These are phyloP conservation scores for Hanseniaspora taiwanica DNA, from an alignment of 805 yeast species.

Conservation along the genomic window DNA sequence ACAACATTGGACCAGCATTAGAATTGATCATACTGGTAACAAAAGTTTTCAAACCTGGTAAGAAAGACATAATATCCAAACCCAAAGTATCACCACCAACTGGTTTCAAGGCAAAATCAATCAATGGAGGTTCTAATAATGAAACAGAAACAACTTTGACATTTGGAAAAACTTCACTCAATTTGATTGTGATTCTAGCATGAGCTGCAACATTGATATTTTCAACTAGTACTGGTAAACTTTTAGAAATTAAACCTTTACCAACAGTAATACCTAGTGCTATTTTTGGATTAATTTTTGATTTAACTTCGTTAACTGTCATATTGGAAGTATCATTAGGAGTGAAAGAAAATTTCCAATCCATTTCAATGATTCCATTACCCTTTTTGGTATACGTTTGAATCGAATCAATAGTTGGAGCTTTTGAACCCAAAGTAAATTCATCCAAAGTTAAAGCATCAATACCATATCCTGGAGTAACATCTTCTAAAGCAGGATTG, in stretches of 20 bases:
- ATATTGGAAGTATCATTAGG: slow-evolving; percentile 75
- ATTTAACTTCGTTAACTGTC: slow-evolving; percentile 62
- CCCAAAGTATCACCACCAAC: slow-evolving; percentile 87
- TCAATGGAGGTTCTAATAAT: slow-evolving; percentile 63
- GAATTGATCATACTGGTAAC: slow-evolving; percentile 60
- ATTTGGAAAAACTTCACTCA: slow-evolving; percentile 63
- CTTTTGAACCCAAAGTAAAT: slow-evolving; percentile 68
- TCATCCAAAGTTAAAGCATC: slow-evolving; percentile 61
- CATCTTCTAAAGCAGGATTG: slow-evolving; percentile 53
- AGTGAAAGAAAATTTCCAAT: slow-evolving; percentile 69
- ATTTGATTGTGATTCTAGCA: slow-evolving; percentile 47
- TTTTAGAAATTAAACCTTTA: slow-evolving; percentile 65
- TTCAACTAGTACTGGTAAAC: slow-evolving; percentile 66
- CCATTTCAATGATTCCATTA: slow-evolving; percentile 61
- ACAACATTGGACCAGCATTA: slow-evolving; percentile 61
- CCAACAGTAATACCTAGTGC: slow-evolving; percentile 73
- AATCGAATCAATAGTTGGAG: slow-evolving; percentile 62
- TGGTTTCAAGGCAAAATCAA: slow-evolving; percentile 72
- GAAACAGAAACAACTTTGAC: slow-evolving; percentile 58
- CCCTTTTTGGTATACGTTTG: slow-evolving; percentile 63
- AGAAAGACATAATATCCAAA: slow-evolving; percentile 67
- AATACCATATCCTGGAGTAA: slow-evolving; percentile 75
- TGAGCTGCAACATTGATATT: slow-evolving; percentile 67
- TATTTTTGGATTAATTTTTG: slow-evolving; percentile 66
- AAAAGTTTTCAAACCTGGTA: slow-evolving; percentile 66